Base-by-base conservation (phyloP, 805 yeast species). In the Saccharomycopsis capsularis region DNA sequence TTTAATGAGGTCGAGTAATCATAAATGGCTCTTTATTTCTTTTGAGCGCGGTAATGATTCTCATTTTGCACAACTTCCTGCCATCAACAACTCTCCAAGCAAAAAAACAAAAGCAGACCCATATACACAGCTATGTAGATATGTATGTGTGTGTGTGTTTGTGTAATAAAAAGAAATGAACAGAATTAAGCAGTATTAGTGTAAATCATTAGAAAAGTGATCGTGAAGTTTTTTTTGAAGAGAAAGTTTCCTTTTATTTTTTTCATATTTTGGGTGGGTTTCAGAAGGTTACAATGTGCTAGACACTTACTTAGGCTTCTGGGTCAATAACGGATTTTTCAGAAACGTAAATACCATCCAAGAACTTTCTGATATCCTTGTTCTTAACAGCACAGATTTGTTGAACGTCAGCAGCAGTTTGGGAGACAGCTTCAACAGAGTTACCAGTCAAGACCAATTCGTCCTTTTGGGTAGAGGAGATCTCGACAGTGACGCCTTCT, bases 281-380 rank as follows among this genome's bases (percentile, higher is more conserved):
- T n/a, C n/a, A n/a, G n/a, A n/a, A n/a, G n/a, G n/a, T n/a, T n/a
- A n/a, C n/a, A n/a, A n/a, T n/a, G n/a, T n/a, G n/a, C n/a, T n/a
- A n/a, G n/a, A n/a, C n/a, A 38, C 1, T 16, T 19, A 42, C 40
- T 52, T 52, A 52, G 43, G 40, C 51, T 42, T 52, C 90, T 70
- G 82, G 86, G 59, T 74, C 85, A 69, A 91, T 78, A 71, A 77
- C 76, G 68, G 96, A 95, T 76, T 85, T 85, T 78, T 85, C 95
- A 62, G 97, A 90, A 66, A 91, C 99, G 75, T 91, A 91, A 78
- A 91, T 90, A 89, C 99, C 99, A 75, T 95, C 99, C 81, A 93
- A 85, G 83, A 91, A 91, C 82, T 91, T 91, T 79, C 99, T 87
- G 90, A 93, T 91, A 93, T 91, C 99, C 91, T 93, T 93, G 93